These are phyloP conservation scores for Curvularia spicifera DNA, from an alignment of 2,329 filamentous ascomycete species.

Conservation along the genomic window DNA sequence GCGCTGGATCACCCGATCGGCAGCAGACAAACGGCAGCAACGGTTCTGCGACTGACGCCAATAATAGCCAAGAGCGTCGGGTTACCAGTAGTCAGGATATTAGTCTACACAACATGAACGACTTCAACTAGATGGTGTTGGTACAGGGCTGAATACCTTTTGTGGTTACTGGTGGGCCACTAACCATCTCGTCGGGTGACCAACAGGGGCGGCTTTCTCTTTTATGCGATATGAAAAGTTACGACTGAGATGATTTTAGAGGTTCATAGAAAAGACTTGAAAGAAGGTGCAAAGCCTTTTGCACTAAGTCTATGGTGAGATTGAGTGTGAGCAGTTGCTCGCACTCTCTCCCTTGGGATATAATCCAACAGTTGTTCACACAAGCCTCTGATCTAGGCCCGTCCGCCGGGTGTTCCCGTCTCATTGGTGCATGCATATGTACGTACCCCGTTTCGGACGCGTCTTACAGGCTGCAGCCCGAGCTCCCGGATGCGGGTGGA, in stretches of 20 bases:
- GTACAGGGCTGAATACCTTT: background rate
- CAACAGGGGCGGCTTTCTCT: background rate
- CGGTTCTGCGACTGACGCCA: slow-evolving; percentile 23
- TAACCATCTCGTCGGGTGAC: background rate
- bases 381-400: slow-evolving; percentile 8
- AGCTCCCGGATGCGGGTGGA: background rate
- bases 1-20: slow-evolving; percentile 32
- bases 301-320: slow-evolving; percentile 7
- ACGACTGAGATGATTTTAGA: slow-evolving; percentile 8
- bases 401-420: slow-evolving; percentile 11
- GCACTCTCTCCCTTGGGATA: slow-evolving; percentile 10
- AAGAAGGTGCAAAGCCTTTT: slow-evolving; percentile 2
- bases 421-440: slow-evolving; percentile 10
- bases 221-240: slow-evolving; percentile 10
- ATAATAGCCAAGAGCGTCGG: slow-evolving; percentile 36
- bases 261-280: slow-evolving; percentile 4
- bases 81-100: slow-evolving; percentile 63
- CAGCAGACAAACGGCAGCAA: slow-evolving; percentile 32
- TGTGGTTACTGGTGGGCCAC: background rate
- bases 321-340: slow-evolving; percentile 11
- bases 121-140: slow-evolving; percentile 35
- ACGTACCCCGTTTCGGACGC: background rate
- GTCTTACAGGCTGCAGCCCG: slow-evolving; percentile 8
- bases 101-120: slow-evolving; percentile 63
- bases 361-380: slow-evolving; percentile 15